These are phyloP conservation scores for Dipodascus albidus DNA, from an alignment of 805 yeast species.

Conservation along the genomic window DNA sequence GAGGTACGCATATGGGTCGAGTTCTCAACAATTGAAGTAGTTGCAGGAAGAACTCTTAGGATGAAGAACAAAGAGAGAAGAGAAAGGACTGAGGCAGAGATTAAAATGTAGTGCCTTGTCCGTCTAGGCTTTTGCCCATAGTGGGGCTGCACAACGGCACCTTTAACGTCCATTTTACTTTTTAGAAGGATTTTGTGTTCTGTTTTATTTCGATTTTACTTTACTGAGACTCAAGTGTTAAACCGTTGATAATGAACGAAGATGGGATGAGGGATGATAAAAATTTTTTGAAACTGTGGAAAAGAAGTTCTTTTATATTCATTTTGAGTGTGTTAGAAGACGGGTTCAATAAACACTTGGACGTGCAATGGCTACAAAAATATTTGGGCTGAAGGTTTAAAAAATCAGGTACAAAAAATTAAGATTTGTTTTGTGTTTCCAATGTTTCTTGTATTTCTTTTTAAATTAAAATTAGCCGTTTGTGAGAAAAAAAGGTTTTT, in stretches of 20 bases:
- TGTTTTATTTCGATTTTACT: too few species aligned
- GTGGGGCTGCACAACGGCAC: constrained; percentile 2
- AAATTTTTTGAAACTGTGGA: background rate
- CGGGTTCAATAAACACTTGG: background rate
- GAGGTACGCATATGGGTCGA: background rate
- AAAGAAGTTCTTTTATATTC: background rate
- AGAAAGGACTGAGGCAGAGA: constrained; percentile 1
- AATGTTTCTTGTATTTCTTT: background rate
- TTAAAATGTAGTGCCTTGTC: background rate
- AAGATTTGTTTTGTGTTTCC: background rate
- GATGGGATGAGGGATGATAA: background rate
- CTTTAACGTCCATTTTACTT: constrained; percentile 2
- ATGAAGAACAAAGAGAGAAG: background rate
- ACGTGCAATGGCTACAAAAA: background rate
- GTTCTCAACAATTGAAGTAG: background rate
- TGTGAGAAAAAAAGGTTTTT: background rate
- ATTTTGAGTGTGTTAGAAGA: background rate
- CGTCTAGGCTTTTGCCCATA: background rate
- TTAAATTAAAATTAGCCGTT: background rate
- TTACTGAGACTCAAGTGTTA: too few species aligned
- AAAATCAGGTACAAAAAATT: background rate
- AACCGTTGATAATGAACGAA: background rate
- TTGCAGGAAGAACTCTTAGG: background rate
- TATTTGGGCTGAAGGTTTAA: background rate
- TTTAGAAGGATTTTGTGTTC: too few species aligned